Evolutionary conservation across 345 rosid species (phyloP).

Genomic region (Iberis pinnata): DNA sequence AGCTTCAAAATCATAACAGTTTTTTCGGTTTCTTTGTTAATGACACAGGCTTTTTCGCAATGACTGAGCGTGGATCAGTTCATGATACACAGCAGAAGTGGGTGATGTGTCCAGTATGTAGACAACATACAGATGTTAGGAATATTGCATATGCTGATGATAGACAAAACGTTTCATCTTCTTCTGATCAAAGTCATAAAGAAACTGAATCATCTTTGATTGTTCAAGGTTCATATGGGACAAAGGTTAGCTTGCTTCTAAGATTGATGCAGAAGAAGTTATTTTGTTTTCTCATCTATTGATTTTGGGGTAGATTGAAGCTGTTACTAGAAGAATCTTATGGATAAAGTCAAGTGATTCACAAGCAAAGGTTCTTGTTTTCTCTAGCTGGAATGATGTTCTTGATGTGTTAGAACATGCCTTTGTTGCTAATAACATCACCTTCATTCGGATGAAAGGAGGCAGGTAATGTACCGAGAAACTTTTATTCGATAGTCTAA

Average conservation of each 20-base stretch:
- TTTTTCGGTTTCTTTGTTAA: background rate
- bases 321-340: slow-evolving; percentile 76
- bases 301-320: slow-evolving; percentile 64
- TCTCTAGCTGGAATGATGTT: slow-evolving; percentile 98
- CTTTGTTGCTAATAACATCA: slow-evolving; percentile 54
- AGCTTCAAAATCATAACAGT: background rate
- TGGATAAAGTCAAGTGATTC: slow-evolving; percentile 74
- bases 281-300: slow-evolving; percentile 6
- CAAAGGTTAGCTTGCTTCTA: slow-evolving; percentile 50
- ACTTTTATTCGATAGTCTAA: too few relatives aligned
- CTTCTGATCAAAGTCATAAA: slow-evolving; percentile 41
- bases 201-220: slow-evolving; percentile 45
- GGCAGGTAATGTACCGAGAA: slow-evolving; percentile 55
- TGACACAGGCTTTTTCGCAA: slow-evolving; percentile 67
- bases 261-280: slow-evolving; percentile 9
- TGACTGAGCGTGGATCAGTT: slow-evolving; percentile 56
- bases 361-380: slow-evolving; percentile 78
- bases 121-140: slow-evolving; percentile 76
- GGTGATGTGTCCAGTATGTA: slow-evolving; percentile 93
- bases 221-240: slow-evolving; percentile 94
- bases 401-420: slow-evolving; percentile 94
- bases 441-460: slow-evolving; percentile 83
- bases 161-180: slow-evolving; percentile 37
- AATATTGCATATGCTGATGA: slow-evolving; percentile 84
- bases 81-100: slow-evolving; percentile 50